These are phyloP conservation scores for Przewalskia tangutica DNA, from an alignment of 257 asterid species.

Conservation along the genomic window DNA sequence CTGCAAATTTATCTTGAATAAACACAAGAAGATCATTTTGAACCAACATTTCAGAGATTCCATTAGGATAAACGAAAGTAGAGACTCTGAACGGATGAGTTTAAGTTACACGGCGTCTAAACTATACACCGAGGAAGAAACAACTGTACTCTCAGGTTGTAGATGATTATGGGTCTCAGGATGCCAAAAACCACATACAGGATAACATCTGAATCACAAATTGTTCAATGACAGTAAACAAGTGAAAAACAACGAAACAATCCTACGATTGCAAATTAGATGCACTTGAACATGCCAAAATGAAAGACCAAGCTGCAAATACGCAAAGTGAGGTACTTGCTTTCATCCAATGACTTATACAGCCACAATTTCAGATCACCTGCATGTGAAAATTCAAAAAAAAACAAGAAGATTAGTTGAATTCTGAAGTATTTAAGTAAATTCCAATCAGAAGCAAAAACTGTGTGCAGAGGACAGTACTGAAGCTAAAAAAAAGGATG, in stretches of 20 bases:
- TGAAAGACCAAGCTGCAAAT: constrained; percentile 18
- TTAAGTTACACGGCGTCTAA: neutral
- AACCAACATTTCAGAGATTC: neutral
- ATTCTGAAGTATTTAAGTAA: neutral
- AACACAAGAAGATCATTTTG: neutral
- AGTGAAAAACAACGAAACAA: constrained; percentile 4
- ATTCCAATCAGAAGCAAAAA: neutral
- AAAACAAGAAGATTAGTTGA: neutral
- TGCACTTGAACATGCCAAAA: constrained; percentile 23
- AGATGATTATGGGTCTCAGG: constrained; percentile 10
- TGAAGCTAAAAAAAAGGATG: neutral
- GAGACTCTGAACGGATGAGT: neutral
- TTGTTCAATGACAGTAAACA: constrained; percentile 14
- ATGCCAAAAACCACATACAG: constrained; percentile 20
- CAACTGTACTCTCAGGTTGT: constrained; percentile 3
- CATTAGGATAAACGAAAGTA: neutral
- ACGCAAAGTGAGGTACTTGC: constrained; percentile 19
- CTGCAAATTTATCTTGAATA: neutral
- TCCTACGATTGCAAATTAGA: constrained; percentile 12
- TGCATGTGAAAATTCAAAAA: constrained; percentile 18
- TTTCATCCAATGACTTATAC: constrained; percentile 18
- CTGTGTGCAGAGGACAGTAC: neutral
- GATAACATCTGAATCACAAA: constrained; percentile 16
- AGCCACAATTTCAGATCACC: constrained; percentile 21
- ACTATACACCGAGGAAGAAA: neutral